Percentiles rank a stretch among this genome's conserved stretches.
Conservation (phyloP, 345 rosid species). For the Eucalyptus erythrocorys region DNA sequence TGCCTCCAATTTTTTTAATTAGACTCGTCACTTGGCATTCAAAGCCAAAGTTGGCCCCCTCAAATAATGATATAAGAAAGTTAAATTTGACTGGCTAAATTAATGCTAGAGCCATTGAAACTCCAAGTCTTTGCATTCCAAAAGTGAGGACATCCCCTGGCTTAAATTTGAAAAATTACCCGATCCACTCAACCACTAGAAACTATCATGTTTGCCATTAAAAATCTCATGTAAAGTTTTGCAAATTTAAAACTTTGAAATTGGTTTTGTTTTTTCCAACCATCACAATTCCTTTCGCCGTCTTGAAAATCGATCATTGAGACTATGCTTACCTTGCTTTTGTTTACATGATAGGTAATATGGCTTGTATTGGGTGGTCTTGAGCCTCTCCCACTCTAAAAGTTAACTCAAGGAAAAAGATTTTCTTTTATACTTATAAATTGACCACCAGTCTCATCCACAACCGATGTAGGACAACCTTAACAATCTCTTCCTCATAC, state of each 20-base stretch:
- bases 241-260: not conserved
- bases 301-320: accelerated
- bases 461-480: accelerated
- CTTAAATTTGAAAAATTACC: not conserved
- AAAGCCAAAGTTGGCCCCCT: too few relatives aligned
- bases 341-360: not conserved
- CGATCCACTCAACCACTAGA: not conserved
- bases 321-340: not conserved
- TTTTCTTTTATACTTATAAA: accelerated
- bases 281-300: accelerated
- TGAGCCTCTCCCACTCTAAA: accelerated
- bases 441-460: accelerated
- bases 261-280: not conserved
- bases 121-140: too few relatives aligned
- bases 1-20: not conserved
- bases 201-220: not conserved
- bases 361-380: accelerated
- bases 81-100: too few relatives aligned
- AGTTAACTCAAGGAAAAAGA: accelerated
- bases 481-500: accelerated
- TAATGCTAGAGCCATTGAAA: too few relatives aligned
- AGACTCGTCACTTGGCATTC: too few relatives aligned
- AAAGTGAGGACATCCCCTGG: not conserved
- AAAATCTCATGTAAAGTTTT: not conserved
- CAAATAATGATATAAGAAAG: too few relatives aligned